Conservation (phyloP, 768 basidiomycete species). For the Hericium alpestre region DNA sequence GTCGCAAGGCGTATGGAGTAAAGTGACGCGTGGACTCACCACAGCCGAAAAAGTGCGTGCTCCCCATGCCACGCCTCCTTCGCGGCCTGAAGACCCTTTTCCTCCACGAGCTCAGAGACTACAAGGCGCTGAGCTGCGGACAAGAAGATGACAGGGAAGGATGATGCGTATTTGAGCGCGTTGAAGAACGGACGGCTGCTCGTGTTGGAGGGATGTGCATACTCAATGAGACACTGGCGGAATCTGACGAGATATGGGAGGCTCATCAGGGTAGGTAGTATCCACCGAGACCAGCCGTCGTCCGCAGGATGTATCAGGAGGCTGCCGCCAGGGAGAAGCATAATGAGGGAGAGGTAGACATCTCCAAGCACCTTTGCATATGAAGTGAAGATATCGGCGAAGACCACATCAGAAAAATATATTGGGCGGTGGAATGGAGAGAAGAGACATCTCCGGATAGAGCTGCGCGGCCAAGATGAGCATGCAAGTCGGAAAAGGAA, state of each 20-base stretch:
- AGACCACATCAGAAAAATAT: constrained; percentile 84
- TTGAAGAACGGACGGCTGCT: constrained; percentile 74
- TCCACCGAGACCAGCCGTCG: constrained; percentile 59
- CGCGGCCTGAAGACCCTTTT: constrained; percentile 33
- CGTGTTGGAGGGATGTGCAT: constrained; percentile 48
- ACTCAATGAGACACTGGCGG: constrained; percentile 89
- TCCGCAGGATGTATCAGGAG: constrained; percentile 53
- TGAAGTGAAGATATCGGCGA: constrained; percentile 93
- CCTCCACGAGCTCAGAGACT: constrained; percentile 42
- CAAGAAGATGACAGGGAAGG: constrained; percentile 92
- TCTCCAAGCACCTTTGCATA: constrained; percentile 96
- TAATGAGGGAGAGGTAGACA: constrained; percentile 77
- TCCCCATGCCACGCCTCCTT: constrained; percentile 61
- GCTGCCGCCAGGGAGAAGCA: constrained; percentile 79
- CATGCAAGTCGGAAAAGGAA: neutral
- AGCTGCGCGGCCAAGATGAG: constrained; percentile 29
- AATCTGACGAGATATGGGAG: constrained; percentile 86
- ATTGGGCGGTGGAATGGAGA: constrained; percentile 51
- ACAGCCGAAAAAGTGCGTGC: constrained; percentile 72
- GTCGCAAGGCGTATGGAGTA: neutral
- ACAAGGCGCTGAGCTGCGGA: constrained; percentile 82
- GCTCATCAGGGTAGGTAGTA: constrained; percentile 80
- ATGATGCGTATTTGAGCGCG: constrained; percentile 90
- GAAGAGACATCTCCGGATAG: constrained; percentile 64
- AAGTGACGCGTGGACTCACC: constrained; percentile 37